Percentiles rank a stretch among this genome's conserved stretches.
Conservation (phyloP, 805 yeast species). For the Ogataea methylovora region DNA sequence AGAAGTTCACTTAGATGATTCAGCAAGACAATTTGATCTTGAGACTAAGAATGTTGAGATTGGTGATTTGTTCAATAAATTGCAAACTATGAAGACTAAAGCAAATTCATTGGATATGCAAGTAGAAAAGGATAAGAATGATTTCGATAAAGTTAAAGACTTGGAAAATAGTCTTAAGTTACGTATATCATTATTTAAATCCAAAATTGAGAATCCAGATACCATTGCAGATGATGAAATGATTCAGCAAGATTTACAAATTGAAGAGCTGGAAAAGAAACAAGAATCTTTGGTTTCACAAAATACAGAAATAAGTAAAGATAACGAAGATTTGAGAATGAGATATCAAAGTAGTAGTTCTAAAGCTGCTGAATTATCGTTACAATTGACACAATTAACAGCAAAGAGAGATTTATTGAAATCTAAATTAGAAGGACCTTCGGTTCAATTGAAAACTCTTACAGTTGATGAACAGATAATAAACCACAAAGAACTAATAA, state of each 20-base stretch:
- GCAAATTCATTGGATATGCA: constrained; percentile 22
- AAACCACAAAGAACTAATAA: constrained; percentile 2
- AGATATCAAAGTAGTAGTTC: constrained; percentile 40
- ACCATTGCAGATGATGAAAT: constrained; percentile 8
- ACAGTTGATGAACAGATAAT: constrained; percentile 10
- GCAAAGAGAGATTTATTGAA: constrained; percentile 17
- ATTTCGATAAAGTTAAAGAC: constrained; percentile 14
- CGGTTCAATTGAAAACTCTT: constrained; percentile 18
- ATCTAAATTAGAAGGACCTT: constrained; percentile 27
- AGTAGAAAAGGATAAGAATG: constrained; percentile 24
- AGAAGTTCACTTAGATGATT: constrained; percentile 27
- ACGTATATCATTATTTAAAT: not conserved
- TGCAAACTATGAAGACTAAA: constrained; percentile 25
- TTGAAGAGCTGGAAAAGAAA: constrained; percentile 7
- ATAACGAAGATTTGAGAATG: constrained; percentile 28
- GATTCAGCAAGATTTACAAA: constrained; percentile 6
- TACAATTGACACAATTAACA: constrained; percentile 16
- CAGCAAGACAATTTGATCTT: constrained; percentile 29
- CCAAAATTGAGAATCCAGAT: constrained; percentile 1
- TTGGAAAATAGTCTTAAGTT: constrained; percentile 2
- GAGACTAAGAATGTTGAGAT: constrained; percentile 33
- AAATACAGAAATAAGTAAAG: constrained; percentile 8
- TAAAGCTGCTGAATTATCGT: constrained; percentile 37
- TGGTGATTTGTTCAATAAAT: constrained; percentile 32
- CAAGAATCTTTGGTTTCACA: constrained; percentile 7